Base-by-base conservation (phyloP, 2,329 filamentous ascomycete species). In the Phoma sp. region DNA sequence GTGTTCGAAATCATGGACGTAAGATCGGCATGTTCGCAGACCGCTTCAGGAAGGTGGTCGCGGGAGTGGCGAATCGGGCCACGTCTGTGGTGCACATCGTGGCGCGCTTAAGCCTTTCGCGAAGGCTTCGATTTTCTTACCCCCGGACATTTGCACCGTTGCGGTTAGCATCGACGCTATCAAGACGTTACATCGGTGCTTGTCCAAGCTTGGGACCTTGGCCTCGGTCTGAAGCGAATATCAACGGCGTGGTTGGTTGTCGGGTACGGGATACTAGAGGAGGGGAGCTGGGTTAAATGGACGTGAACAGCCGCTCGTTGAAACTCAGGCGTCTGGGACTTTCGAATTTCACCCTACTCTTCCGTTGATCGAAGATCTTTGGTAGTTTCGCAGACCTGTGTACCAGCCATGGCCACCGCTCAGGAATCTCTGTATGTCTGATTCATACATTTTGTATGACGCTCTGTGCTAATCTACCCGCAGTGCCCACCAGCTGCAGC, bases 141-240 rank as follows among this genome's bases (percentile, higher is more conserved):
- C 38, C 21, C 45, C 63, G 64, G 60, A 57, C 17, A 23, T 57
- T 38, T 47, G 43, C 23, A 17, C 45, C 14, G 2, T 56, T 60
- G 4, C 15, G 56, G 60, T 45, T 64, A 60, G 52, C 46, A 12
- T 33, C 7, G 26, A 28, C 38, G 43, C 55, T 62, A 67, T 66
- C 63, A 67, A 65, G 56, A 68, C 59, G 68, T 71, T 69, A 69
- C 66, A 71, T 71, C 64, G 66, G 32, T 64, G 65, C 65, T 68
- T 67, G 61, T 61, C 49, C 45, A 42, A 64, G 57, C 56, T 69
- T 43, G 25, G 33, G 47, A 23, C 33, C 47, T 43, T 66, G 60
- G 49, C 57, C 53, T 47, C 40, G 42, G 28, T 54, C 45, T 53
- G 47, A 50, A 53, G 55, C 62, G 37, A 61, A 52, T 42, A 45